Evolutionary conservation across 192 early-diverging fungal species (phyloP), one percentile per base, ranked within the genome.

Genomic region (Spinellus fusiger): DNA sequence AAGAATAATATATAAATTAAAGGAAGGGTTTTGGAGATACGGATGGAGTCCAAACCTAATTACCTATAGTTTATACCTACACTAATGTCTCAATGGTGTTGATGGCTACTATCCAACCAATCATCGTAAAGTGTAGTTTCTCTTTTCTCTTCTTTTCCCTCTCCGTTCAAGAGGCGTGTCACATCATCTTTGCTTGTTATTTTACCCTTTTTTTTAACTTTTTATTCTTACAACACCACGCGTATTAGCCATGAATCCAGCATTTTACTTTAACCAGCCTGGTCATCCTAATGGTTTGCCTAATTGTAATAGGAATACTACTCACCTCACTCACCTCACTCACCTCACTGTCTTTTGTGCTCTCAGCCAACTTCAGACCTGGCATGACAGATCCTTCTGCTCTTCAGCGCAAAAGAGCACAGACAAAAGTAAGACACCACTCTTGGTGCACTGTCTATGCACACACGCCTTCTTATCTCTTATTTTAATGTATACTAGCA

Each of bases 251-350:
- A 61, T 61, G 59, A 51, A 28, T 38, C 48, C 47, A 61, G 59
- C 59, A n/a, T 61, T 49, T 37, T 61, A 61, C 27, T 61, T 34
- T 52, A 61, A 61, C 33, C 49, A 51, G 33, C 20, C 32, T 37
- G 35, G 32, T 26, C 57, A 29, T 15, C 40, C 40, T 29, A 38
- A 44, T 32, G 44, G 44, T 32, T 22, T 59, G 20, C 57, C 57
- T 48, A 49, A 22, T 20, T 49, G 32, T 13, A 61, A 49, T 25
- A 22, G 32, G 35, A 51, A 49, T 22, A 54, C 10, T 56, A 56
- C 27, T 31, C 48, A 28, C 63, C 37, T 28, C 63, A 53, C 3
- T 53, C 26, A 29, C 50, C 49, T 18, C 56, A 49, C 5, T 46
- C 46, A 1, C 49, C 49, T 25, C 60, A 62, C 5, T 51, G 53